Evolutionary conservation across 192 early-diverging fungal genomes (phyloP), one percentile per base, ranked within the genome.

Genomic region (Ambispora gerdemannii): DNA sequence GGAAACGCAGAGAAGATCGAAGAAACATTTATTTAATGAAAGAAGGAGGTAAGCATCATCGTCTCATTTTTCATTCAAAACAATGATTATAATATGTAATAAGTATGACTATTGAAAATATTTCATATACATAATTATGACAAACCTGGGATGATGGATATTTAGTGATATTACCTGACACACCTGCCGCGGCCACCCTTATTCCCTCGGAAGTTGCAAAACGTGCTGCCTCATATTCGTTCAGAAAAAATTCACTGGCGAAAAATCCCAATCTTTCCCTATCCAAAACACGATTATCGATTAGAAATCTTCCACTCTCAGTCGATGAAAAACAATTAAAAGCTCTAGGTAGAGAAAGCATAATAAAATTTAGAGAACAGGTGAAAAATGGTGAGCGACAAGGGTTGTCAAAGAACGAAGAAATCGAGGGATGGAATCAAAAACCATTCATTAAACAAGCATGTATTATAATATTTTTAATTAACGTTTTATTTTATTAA

Each of bases 191-290:
- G 2, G 77, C 81, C 38, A 79, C 80, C 7, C 78, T 98, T 74
- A 76, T 83, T 2, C 80, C 90, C 10, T 77, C 86, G 1, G 91
- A 94, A 61, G 77, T 96, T n/a, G 75, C 80, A n/a, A 94, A 96
- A 77, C 88, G 93, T 50, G 89, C 91, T 67, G 86, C 84, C 62
- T 91, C 91, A 30, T 96, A 90, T 77, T 81, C 86, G 4, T 83
- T 86, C 33, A 88, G 95, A 52, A 94, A 92, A 76, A 87, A 88
- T 28, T 75, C 91, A 51, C 84, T 98, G 43, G 83, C 84, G 22
- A 84, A 82, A 66, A 95, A 98, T 74, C 96, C 94, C 33, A 92
- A 93, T 52, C 81, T 97, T 38, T 96, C 82, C 76, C 84, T 98
- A 64, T 92, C 90, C 74, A 91, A 87, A 70, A 95, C 92, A 0